Percentiles rank a stretch among this genome's conserved stretches.
Conservation (phyloP, 1,284 basidiomycete species). For the Fomitiporia mediterranea region DNA sequence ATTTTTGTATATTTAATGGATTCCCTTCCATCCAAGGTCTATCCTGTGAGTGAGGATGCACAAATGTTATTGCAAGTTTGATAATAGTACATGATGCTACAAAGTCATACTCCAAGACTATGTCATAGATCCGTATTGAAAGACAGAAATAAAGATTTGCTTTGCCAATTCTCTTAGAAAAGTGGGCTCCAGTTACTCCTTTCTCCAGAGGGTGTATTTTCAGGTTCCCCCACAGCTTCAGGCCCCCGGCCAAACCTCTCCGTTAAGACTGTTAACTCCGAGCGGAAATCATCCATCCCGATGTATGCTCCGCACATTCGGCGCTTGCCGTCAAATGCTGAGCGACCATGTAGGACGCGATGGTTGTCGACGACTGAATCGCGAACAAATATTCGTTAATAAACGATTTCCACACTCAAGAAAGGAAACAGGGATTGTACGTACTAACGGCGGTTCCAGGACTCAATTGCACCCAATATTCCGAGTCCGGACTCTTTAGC, state of each 20-base stretch:
- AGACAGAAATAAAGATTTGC: neutral
- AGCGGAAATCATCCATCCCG: conserved; percentile 85
- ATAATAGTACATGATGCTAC: neutral
- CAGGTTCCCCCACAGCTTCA: conserved; percentile 21
- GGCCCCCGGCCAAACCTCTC: conserved; percentile 44
- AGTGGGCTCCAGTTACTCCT: conserved; percentile 17
- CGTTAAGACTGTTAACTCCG: conserved; percentile 64
- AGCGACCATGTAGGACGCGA: conserved; percentile 90
- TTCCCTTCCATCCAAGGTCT: neutral
- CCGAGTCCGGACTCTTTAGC: conserved; percentile 74
- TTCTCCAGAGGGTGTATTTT: conserved; percentile 25
- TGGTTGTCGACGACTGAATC: conserved; percentile 85
- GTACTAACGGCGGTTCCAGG: conserved; percentile 83
- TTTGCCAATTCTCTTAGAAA: conserved; percentile 1
- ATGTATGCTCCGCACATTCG: conserved; percentile 96
- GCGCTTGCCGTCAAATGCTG: conserved; percentile 81
- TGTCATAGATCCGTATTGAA: neutral
- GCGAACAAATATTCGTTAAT: conserved; percentile 1
- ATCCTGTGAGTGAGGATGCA: neutral
- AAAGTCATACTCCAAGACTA: neutral
- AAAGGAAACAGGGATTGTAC: conserved; percentile 29
- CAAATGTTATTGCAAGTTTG: neutral
- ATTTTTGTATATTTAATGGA: conserved; percentile 9
- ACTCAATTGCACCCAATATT: conserved; percentile 87
- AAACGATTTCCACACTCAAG: neutral